Evolutionary conservation across 345 rosid genomes (phyloP).

Genomic region (Gossypioides kirkii): DNA sequence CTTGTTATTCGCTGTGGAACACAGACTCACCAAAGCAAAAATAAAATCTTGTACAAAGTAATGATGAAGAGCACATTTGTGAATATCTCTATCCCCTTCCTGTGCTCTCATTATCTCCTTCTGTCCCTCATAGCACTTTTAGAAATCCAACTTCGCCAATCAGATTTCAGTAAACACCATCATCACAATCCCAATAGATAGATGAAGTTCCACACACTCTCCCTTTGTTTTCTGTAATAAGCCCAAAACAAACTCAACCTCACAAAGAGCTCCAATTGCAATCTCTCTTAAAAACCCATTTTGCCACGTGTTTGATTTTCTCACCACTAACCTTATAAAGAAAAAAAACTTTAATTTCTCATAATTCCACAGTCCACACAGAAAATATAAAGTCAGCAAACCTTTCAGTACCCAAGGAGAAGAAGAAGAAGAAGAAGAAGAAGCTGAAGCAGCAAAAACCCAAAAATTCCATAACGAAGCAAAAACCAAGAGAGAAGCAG

Average conservation of each 20-base stretch:
- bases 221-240: neutral
- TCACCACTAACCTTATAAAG: slow-evolving; percentile 51
- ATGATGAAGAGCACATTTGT: neutral
- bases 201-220: slow-evolving; percentile 13
- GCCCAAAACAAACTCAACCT: slow-evolving; percentile 43
- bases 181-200: slow-evolving; percentile 28
- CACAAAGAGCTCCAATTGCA: slow-evolving; percentile 28
- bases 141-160: slow-evolving; percentile 56
- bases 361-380: slow-evolving; percentile 3
- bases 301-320: slow-evolving; percentile 65
- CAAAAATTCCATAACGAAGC: neutral
- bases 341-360: slow-evolving; percentile 29
- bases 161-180: slow-evolving; percentile 45
- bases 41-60: neutral
- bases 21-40: neutral
- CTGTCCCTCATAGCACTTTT: neutral
- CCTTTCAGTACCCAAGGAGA: neutral
- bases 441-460: neutral
- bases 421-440: neutral
- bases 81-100: neutral
- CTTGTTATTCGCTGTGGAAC: slow-evolving; percentile 10
- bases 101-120: slow-evolving; percentile 22
- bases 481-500: neutral
- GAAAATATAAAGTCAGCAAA: slow-evolving; percentile 18
- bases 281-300: slow-evolving; percentile 21